A percentile compares a stretch with the other conserved stretches of the same genome.
Evolutionary conservation across 2,329 filamentous ascomycete genomes (phyloP).

Genomic region (Botrytis pseudocinerea): DNA sequence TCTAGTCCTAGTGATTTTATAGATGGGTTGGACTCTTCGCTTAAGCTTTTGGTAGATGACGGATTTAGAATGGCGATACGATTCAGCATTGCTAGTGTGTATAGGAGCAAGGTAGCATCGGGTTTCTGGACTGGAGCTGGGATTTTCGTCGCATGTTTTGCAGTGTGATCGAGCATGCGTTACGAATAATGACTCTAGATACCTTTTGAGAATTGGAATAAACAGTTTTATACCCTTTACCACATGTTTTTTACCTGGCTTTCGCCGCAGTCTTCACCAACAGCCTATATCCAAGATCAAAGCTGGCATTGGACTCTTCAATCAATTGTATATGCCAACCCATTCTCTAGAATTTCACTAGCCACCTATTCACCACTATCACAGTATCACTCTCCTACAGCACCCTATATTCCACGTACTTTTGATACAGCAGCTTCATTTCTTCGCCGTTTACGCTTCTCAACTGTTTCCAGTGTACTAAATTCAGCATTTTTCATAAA

Average conservation of each 20-base stretch:
- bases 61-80: neutral
- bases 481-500: too few relatives aligned
- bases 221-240: neutral
- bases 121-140: neutral
- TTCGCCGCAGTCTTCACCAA: neutral
- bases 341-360: neutral
- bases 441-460: too few relatives aligned
- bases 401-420: too few relatives aligned
- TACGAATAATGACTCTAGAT: slow-evolving; percentile 3
- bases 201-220: slow-evolving; percentile 1
- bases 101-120: neutral
- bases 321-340: neutral
- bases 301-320: neutral
- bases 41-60: neutral
- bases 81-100: neutral
- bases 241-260: neutral
- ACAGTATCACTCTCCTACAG: too few relatives aligned
- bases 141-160: neutral
- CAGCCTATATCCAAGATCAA: neutral
- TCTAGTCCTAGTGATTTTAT: slow-evolving; percentile 13
- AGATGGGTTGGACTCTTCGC: neutral
- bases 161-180: neutral
- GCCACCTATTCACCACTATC: neutral
- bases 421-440: too few relatives aligned
- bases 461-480: too few relatives aligned